Conservation (phyloP, 352 stramenopile species). For the Pythium rhizo-oryzae region DNA sequence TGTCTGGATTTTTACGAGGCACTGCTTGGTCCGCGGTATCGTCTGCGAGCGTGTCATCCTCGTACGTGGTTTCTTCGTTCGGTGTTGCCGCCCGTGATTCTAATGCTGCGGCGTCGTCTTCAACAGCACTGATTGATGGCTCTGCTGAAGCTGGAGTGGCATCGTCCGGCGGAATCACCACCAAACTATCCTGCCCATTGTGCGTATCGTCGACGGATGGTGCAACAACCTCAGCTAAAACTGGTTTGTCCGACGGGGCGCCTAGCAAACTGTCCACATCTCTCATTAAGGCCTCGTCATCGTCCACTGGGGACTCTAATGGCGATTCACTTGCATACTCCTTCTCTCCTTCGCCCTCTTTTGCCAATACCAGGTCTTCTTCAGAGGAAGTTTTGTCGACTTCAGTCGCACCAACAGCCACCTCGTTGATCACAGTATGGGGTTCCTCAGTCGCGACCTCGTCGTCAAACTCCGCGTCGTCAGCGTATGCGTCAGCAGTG, state of each 20-base stretch:
- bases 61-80: constrained; percentile 6
- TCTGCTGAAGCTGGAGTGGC: background rate
- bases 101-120: constrained; percentile 3
- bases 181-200: background rate
- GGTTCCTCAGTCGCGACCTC: constrained; percentile 3
- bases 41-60: background rate
- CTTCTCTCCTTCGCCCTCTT: background rate
- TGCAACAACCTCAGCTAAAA: background rate
- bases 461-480: constrained; percentile 37
- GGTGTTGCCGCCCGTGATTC: background rate
- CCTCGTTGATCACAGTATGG: background rate
- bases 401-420: background rate
- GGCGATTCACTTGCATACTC: background rate
- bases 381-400: too few relatives aligned
- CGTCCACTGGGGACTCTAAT: background rate
- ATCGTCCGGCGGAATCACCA: background rate
- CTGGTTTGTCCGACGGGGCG: background rate
- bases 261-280: background rate
- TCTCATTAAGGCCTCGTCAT: background rate
- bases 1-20: background rate
- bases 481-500: constrained; percentile 33
- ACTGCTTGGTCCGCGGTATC: background rate
- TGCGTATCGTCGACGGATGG: background rate
- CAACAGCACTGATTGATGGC: background rate
- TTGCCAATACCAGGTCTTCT: background rate